Evolutionary conservation across 768 basidiomycete species (phyloP), one percentile per base, ranked within the genome.

Genomic region (Panellus pusillus): DNA sequence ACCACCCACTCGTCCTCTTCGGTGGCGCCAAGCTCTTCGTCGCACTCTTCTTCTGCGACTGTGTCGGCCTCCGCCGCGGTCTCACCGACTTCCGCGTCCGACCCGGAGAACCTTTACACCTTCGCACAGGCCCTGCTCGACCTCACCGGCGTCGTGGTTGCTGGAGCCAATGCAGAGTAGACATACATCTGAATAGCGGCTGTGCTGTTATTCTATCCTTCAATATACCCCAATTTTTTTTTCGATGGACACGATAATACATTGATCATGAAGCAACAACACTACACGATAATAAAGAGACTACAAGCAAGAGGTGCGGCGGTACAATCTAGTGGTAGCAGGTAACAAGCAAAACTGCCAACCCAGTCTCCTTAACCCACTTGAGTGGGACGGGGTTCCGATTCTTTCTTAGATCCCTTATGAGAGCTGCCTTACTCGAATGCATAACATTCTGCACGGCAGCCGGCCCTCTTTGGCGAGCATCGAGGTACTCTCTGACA

Each of bases 401-500:
- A 62, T 75, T 78, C 67, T 71, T 75, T 57, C 67, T 70, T n/a
- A 89, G 77, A 55, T 83, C 80, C 63, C 77, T 82, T 50, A 86
- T 79, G 47, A 91, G 75, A 0, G 87, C 80, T 15, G 50, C 78
- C 58, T 78, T 77, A 68, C 70, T 86, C 5, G 85, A 80, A 57
- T 85, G 80, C 78, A 91, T 74, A 51, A 84, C 78, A 38, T 71
- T 61, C 50, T 73, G 82, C 31, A 91, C 72, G 20, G 83, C 86
- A 6, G 74, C 76, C 28, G 79, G 81, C 1, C 88, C 88, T 63
- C 84, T 76, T 49, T 71, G 74, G 36, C 90, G 84, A 29, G 79
- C 79, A 15, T 80, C 79, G 52, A 90, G 73, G 66, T 91, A 91
- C 55, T 91, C 88, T 44, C 77, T 76, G 53, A 92, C 79, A 62